Evolutionary conservation across 2,329 filamentous ascomycete genomes (phyloP).

Genomic region (Fusarium citri): DNA sequence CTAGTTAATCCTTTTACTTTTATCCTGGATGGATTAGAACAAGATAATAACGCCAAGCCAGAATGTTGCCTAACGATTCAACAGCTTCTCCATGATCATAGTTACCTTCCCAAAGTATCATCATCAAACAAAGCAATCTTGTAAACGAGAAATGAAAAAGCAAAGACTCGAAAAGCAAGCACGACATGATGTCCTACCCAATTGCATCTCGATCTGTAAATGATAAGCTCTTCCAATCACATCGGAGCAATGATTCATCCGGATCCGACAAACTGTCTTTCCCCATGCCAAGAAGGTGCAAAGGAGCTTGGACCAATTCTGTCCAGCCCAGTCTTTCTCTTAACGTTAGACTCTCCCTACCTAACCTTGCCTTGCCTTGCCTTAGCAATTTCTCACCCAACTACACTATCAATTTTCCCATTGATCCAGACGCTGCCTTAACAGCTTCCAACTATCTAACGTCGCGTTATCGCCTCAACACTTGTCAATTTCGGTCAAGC

Average conservation of each 20-base stretch:
- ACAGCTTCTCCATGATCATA: not conserved
- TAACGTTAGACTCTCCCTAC: conserved; percentile 21
- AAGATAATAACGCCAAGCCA: not conserved
- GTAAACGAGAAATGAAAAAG: not conserved
- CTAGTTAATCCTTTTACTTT: not conserved
- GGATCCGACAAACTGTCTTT: conserved; percentile 15
- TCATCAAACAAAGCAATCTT: not conserved
- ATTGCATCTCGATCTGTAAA: not conserved
- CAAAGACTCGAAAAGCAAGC: not conserved
- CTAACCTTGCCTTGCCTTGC: conserved; percentile 17
- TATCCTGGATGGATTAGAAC: not conserved
- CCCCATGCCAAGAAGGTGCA: conserved; percentile 17
- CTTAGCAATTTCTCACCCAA: conserved; percentile 50
- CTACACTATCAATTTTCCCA: conserved; percentile 60
- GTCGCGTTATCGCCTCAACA: conserved; percentile 31
- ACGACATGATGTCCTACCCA: not conserved
- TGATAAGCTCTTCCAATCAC: not conserved
- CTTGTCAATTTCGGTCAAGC: conserved; percentile 32
- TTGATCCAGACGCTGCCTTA: conserved; percentile 52
- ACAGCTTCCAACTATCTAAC: conserved; percentile 48
- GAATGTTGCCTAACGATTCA: not conserved
- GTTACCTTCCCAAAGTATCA: not conserved
- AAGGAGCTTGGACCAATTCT: conserved; percentile 46
- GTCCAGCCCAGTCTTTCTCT: conserved; percentile 39
- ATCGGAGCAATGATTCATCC: conserved; percentile 26